These are phyloP conservation scores for Batkoa obscura DNA, from an alignment of 371 early-diverging fungal species.

Conservation along the genomic window DNA sequence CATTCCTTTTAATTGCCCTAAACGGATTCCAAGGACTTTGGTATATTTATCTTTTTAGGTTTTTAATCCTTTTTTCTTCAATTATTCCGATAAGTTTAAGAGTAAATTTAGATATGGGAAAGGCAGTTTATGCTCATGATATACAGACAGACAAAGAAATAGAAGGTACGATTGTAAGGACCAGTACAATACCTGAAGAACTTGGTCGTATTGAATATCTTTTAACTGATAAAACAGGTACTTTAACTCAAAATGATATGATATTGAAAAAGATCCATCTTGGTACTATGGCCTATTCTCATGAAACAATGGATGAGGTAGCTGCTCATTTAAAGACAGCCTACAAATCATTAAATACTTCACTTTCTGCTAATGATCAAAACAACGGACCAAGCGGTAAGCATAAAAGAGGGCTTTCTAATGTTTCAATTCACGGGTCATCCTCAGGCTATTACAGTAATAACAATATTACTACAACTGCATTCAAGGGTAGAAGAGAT, in stretches of 20 bases:
- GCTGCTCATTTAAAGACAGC: slow-evolving; percentile 19
- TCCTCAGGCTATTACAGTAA: background rate
- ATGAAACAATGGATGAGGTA: slow-evolving; percentile 80
- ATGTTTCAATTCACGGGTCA: background rate
- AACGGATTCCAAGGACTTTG: slow-evolving; percentile 77
- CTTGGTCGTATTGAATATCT: slow-evolving; percentile 94
- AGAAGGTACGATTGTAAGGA: slow-evolving; percentile 79
- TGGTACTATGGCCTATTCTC: slow-evolving; percentile 86
- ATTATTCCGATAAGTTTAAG: slow-evolving; percentile 96
- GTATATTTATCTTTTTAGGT: slow-evolving; percentile 83
- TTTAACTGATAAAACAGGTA: slow-evolving; percentile 98
- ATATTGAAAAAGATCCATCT: slow-evolving; percentile 92
- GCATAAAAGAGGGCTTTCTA: background rate
- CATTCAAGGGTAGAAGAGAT: slow-evolving; percentile 36
- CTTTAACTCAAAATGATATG: slow-evolving; percentile 99
- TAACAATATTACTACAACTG: background rate
- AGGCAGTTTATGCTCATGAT: slow-evolving; percentile 70
- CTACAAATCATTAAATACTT: background rate
- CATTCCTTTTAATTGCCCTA: slow-evolving; percentile 74
- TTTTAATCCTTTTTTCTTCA: slow-evolving; percentile 92
- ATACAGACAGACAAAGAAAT: slow-evolving; percentile 72
- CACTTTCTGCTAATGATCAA: background rate
- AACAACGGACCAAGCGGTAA: background rate
- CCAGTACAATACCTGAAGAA: slow-evolving; percentile 97
- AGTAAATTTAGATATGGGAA: slow-evolving; percentile 95